These are phyloP conservation scores for Boletus vermiculosoides DNA, from an alignment of 768 basidiomycete genomes.

Conservation along the genomic window DNA sequence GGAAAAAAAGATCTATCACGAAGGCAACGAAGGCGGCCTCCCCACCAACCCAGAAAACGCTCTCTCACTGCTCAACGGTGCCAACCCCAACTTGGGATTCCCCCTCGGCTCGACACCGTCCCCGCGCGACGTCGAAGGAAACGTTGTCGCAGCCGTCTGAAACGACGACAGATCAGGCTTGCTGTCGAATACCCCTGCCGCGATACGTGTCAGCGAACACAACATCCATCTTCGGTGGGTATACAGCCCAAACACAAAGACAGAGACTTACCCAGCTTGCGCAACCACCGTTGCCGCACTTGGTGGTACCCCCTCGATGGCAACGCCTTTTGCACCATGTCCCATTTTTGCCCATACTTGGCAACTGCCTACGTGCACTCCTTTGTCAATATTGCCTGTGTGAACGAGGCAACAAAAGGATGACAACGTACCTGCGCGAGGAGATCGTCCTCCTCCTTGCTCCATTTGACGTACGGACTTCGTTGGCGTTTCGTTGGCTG, in stretches of 20 bases:
- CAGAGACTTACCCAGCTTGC: constrained; percentile 34
- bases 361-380: constrained; percentile 32
- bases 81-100: constrained; percentile 38
- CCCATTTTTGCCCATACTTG: constrained; percentile 41
- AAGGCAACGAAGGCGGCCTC: constrained; percentile 18
- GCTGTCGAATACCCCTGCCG: constrained; percentile 35
- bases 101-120: constrained; percentile 28
- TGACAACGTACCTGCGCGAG: constrained; percentile 34
- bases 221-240: neutral
- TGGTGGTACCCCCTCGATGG: constrained; percentile 43
- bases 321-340: constrained; percentile 41
- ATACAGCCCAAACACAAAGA: neutral
- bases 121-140: constrained; percentile 13
- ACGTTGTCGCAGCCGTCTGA: constrained; percentile 27
- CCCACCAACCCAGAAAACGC: constrained; percentile 29
- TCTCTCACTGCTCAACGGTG: constrained; percentile 38
- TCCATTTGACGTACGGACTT: constrained; percentile 45
- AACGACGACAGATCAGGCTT: constrained; percentile 36
- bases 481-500: constrained; percentile 34
- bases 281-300: constrained; percentile 43
- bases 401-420: neutral
- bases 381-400: neutral
- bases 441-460: constrained; percentile 42
- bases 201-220: neutral
- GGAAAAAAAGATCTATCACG: constrained; percentile 7